Conservation (phyloP, 2,329 filamentous ascomycete species). For the Cylindrodendrum hubeiense region DNA sequence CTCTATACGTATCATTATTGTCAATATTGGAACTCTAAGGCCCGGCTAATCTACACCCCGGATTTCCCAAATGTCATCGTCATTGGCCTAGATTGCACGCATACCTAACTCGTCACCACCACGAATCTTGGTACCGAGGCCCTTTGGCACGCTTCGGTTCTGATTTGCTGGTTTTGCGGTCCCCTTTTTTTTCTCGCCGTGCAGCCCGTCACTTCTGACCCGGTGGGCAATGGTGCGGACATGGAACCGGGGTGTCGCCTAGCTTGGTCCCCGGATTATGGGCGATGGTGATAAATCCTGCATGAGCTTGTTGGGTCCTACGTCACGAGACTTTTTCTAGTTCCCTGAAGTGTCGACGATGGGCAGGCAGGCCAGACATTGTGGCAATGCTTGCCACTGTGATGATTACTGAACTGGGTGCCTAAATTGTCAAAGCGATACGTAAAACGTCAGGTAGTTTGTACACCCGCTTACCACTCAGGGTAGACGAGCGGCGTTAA, state of each 20-base stretch:
- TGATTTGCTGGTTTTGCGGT: constrained; percentile 15
- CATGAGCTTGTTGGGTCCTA: constrained; percentile 2
- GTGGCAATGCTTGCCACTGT: constrained; percentile 2
- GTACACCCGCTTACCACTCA: no score
- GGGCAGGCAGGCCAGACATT: not conserved
- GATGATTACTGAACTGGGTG: not conserved
- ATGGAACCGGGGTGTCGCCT: not conserved
- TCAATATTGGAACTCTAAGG: not conserved
- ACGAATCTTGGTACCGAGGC: constrained; percentile 9
- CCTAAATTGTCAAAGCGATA: not conserved
- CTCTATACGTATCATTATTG: constrained; percentile 12
- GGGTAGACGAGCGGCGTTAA: no score
- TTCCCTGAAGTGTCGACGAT: not conserved
- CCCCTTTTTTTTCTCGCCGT: not conserved
- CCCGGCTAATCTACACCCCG: constrained; percentile 22
- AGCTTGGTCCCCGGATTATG: constrained; percentile 1
- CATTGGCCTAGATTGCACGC: constrained; percentile 20
- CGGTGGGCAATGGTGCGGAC: constrained; percentile 1
- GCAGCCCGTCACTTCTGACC: not conserved
- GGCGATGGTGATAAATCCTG: constrained; percentile 5
- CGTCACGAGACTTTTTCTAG: constrained; percentile 5
- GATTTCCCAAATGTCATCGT: constrained; percentile 15
- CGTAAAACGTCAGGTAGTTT: no score
- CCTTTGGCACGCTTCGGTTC: constrained; percentile 5
- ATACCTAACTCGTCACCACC: constrained; percentile 19